Base-by-base conservation (phyloP, 192 early-diverging fungal genomes). In the Geranomyces michiganensis region DNA sequence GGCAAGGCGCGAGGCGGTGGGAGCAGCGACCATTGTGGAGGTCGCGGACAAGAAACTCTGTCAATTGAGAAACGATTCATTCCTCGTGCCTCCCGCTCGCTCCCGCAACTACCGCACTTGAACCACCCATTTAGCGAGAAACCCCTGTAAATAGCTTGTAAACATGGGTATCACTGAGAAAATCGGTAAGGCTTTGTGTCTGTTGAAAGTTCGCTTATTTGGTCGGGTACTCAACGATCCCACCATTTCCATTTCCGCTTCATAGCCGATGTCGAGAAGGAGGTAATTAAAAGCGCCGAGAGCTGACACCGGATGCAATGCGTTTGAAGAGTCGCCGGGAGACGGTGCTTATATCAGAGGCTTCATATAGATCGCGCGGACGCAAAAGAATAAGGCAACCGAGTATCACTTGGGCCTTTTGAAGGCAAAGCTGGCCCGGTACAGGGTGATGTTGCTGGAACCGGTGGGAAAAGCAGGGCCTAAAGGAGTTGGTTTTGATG, bases 301-400 rank as follows among this genome's bases (percentile, higher is more conserved):
- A 53, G 7, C 15, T 41, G 36, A 41, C 51, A 17, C 51, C 51
- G 24, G 24, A 6, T 53, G n/a, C n/a, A n/a, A n/a, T 53, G 21
- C 15, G 21, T 12, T 58, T 0, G 21, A 3, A 17, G 36, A 56
- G n/a, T 12, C 15, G 21, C 2, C 27, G 30, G 10, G 21, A 26
- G 55, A 32, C 10, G 22, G n/a, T 41, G 21, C 15, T 21, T 4
- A 21, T 61, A 58, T 43, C 64, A 14, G 0, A 0, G 30, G 19
- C 49, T 24, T 0, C 31, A 45, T 31, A 15, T 55, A 96, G 85
- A 94, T 97, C 77, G 84, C 77, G 58, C 89, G 94, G 72, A 98
- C 96, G 41, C 96, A 99, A 81, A 98, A 98, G 87, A 99, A 99
- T 89, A 99, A 99, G 85, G 93, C 82, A 22, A 76, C 97, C 68